Evolutionary conservation across 2,329 filamentous ascomycete genomes (phyloP), one percentile per base, ranked within the genome.

Genomic region (Alternaria panax): DNA sequence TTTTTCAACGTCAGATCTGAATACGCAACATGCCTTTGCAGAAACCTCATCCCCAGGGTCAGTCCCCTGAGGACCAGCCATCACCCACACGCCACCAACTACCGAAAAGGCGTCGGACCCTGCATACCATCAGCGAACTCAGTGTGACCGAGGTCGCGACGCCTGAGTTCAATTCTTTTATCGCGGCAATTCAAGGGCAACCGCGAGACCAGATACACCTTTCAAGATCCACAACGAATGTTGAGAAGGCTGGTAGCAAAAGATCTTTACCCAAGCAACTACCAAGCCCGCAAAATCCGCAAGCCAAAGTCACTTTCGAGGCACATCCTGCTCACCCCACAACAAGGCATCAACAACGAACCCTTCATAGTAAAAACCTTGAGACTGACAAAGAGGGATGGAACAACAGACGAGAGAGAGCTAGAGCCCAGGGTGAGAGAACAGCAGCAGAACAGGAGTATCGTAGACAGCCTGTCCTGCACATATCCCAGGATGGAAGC

Each of bases 121-220:
- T 75, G 1, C 72, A 75, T 36, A 75, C 70, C 1, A 70, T 75
- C 45, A 71, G 67, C 38, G 71, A 75, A 30, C 62, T 75, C 12
- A 60, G 68, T 6, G 54, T 64, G 1, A 65, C 55, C 8, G 62
- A 71, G 5, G 38, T 27, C 16, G 32, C 60, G 7, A n/a, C 62
- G 9, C 42, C 62, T 28, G 64, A 61, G 22, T 67, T 67, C 14
- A 57, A 20, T n/a, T 25, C 41, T 4, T 51, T 67, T 7, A 52
- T 59, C 20, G 60, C 52, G 7, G 60, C 24, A 5, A 51, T 58
- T 9, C 54, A 56, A 22, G 51, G 34, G 27, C 51, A 47, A n/a
- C 57, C 46, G 22, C 56, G 38, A 14, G 51, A 56, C 7, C 60
- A 24, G 20, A 45, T 25, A 40, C 20, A 42, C 46, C 30, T 36